phyloP scores from a whole-genome alignment of 805 yeast genomes.

The Zygotorulaspora chibaensis region DNA sequence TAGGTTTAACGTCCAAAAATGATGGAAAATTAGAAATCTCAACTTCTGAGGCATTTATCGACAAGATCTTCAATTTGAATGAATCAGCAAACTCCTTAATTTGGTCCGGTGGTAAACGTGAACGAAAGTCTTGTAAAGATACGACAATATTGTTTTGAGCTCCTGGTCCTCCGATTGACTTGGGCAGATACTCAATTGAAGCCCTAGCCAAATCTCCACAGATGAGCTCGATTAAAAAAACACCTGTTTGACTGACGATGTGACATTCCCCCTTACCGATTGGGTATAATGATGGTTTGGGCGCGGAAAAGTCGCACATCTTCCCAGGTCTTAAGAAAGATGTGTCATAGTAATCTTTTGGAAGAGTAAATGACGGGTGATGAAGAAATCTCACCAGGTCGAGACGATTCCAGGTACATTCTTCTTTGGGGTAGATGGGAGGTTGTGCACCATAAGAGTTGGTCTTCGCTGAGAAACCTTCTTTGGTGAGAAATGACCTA shows the following conservation, averaged over 20 bases:
- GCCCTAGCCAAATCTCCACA: slow-evolving; percentile 50
- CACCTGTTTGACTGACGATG: slow-evolving; percentile 57
- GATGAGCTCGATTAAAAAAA: slow-evolving; percentile 69
- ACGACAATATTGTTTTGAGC: slow-evolving; percentile 50
- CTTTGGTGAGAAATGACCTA: slow-evolving; percentile 75
- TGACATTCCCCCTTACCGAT: slow-evolving; percentile 42
- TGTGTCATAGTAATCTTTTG: slow-evolving; percentile 54
- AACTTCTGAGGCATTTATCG: slow-evolving; percentile 58
- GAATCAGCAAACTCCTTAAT: slow-evolving; percentile 29
- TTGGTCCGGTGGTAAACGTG: slow-evolving; percentile 31
- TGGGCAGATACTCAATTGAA: slow-evolving; percentile 58
- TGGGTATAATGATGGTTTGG: slow-evolving; percentile 44
- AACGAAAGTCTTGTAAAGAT: slow-evolving; percentile 43
- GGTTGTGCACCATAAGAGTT: slow-evolving; percentile 42
- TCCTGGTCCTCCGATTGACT: slow-evolving; percentile 54
- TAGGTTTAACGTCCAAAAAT: slow-evolving; percentile 14
- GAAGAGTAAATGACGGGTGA: slow-evolving; percentile 76
- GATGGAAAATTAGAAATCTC: slow-evolving; percentile 46
- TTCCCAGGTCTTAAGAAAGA: slow-evolving; percentile 37
- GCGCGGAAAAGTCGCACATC: slow-evolving; percentile 21
- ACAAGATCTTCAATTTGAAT: slow-evolving; percentile 47
- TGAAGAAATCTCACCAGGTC: slow-evolving; percentile 73
- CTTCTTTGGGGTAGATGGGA: slow-evolving; percentile 53
- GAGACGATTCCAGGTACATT: slow-evolving; percentile 83
- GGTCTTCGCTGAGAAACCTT: slow-evolving; percentile 53